phyloP scores from a whole-genome alignment of 2,329 filamentous ascomycete genomes.

The Penicillium sp. region DNA sequence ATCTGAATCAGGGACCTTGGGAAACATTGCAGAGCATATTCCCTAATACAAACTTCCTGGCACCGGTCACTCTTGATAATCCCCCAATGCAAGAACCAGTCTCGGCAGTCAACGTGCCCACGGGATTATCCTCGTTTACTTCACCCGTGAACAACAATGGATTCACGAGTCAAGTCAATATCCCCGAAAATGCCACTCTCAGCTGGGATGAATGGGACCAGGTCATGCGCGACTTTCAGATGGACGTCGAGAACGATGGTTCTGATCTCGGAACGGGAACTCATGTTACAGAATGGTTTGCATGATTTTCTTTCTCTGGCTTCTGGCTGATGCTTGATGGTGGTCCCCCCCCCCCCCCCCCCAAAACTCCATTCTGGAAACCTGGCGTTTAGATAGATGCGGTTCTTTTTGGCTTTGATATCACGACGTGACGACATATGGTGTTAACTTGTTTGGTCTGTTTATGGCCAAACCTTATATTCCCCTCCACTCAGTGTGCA shows the following conservation, averaged over 20 bases:
- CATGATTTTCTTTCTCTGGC: constrained; percentile 21
- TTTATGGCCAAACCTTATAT: background rate
- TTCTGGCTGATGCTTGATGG: background rate
- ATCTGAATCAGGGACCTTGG: constrained; percentile 36
- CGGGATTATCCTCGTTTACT: constrained; percentile 19
- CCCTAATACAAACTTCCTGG: constrained; percentile 36
- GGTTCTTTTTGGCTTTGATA: background rate
- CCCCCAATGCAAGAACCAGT: constrained; percentile 20
- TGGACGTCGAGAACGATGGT: constrained; percentile 41
- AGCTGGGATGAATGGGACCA: constrained; percentile 47
- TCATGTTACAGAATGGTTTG: constrained; percentile 40
- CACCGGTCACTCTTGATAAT: constrained; percentile 22
- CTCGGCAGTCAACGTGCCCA: constrained; percentile 16
- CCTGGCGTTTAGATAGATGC: constrained; percentile 5
- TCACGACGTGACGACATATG: constrained; percentile 22
- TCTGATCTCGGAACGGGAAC: constrained; percentile 23
- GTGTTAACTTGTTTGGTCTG: constrained; percentile 12
- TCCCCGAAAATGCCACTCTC: constrained; percentile 28
- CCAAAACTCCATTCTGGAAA: background rate
- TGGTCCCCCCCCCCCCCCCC: background rate
- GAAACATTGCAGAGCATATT: constrained; percentile 38
- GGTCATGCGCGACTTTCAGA: constrained; percentile 49
- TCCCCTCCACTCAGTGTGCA: constrained; percentile 26
- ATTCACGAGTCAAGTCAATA: constrained; percentile 26
- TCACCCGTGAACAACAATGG: constrained; percentile 19